These are phyloP conservation scores for Xerocomus brunneocitrinus DNA, from an alignment of 768 basidiomycete species.

Conservation along the genomic window DNA sequence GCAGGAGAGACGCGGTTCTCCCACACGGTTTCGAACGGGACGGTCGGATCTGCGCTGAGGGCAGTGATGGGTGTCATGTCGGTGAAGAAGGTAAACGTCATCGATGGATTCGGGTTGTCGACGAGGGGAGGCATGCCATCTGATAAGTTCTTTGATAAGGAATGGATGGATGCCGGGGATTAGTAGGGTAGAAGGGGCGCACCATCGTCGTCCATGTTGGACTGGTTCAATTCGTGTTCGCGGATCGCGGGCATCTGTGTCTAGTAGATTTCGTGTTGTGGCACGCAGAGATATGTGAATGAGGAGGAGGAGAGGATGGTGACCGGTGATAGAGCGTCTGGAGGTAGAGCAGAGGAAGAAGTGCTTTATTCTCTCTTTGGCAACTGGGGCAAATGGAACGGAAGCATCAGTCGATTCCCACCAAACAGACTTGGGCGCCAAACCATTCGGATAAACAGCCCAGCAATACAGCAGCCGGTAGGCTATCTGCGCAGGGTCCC, in stretches of 20 bases:
- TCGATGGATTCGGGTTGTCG: constrained; percentile 48
- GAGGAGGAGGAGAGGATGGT: constrained; percentile 17
- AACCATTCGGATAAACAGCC: background rate
- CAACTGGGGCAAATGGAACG: constrained; percentile 28
- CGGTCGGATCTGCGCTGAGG: constrained; percentile 33
- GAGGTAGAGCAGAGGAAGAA: constrained; percentile 14
- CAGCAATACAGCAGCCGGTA: background rate
- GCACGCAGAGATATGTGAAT: background rate
- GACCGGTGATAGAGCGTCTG: constrained; percentile 30
- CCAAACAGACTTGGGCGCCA: constrained; percentile 20
- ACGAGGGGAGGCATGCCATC: constrained; percentile 50
- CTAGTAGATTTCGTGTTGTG: background rate
- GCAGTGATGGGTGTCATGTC: constrained; percentile 55
- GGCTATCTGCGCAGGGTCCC: background rate
- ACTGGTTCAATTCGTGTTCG: constrained; percentile 24
- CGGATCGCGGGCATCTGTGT: constrained; percentile 22
- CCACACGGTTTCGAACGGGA: constrained; percentile 33
- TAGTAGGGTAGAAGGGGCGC: background rate
- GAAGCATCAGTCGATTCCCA: constrained; percentile 28
- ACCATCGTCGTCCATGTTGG: constrained; percentile 37
- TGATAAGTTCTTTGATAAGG: constrained; percentile 20
- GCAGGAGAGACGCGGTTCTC: constrained; percentile 17
- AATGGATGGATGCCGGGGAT: background rate
- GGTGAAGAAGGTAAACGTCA: constrained; percentile 61
- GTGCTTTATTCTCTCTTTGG: constrained; percentile 36